These are phyloP conservation scores for Colletotrichum abscissum DNA, from an alignment of 2,329 filamentous ascomycete genomes.

Conservation along the genomic window DNA sequence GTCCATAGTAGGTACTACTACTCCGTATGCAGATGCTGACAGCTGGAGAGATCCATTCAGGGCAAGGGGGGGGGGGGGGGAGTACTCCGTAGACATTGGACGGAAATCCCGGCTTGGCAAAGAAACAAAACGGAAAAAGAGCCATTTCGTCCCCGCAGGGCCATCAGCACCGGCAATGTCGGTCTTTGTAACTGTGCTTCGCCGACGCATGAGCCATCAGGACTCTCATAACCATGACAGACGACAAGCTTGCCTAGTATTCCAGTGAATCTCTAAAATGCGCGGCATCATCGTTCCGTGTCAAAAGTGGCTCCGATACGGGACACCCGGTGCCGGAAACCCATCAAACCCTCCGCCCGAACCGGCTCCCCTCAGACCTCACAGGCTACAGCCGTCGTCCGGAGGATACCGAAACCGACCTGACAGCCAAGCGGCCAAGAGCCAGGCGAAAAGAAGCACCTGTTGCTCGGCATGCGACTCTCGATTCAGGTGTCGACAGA, in stretches of 20 bases:
- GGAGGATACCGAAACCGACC: slow-evolving; percentile 7
- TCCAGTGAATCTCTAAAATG: not conserved
- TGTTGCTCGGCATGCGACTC: not conserved
- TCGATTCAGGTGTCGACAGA: not conserved
- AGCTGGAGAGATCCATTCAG: not conserved
- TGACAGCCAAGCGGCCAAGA: slow-evolving; percentile 10
- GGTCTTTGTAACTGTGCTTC: not conserved
- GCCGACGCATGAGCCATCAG: not conserved
- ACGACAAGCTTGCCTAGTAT: not conserved
- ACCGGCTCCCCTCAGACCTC: not conserved
- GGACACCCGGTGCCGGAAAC: not conserved
- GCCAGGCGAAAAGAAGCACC: not conserved
- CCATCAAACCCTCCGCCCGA: not conserved
- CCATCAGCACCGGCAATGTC: not conserved
- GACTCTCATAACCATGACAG: not conserved
- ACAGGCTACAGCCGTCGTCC: not conserved
- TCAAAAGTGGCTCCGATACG: not conserved
- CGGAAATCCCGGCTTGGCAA: not conserved
- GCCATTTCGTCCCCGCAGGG: not conserved
- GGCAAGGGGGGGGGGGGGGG: too few relatives aligned
- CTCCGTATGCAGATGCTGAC: not conserved
- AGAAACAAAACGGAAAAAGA: not conserved
- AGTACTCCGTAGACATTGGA: not conserved
- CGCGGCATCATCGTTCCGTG: not conserved
- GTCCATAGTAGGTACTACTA: too few relatives aligned